Evolutionary conservation across 148 eudicot species (phyloP).

Genomic region (Nepenthes mirabilis): DNA sequence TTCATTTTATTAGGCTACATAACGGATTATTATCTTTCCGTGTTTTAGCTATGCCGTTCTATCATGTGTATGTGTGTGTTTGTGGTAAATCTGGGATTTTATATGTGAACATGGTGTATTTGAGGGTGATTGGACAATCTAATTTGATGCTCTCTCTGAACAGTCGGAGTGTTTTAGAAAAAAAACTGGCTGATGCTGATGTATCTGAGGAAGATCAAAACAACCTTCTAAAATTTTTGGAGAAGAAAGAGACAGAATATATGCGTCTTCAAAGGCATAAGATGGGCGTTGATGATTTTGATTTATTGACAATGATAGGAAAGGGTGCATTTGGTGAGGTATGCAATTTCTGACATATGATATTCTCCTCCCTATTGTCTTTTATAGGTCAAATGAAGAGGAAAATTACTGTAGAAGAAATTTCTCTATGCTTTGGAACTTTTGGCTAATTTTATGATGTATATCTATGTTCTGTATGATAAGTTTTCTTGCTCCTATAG

Average conservation of each 20-base stretch:
- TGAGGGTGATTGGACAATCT: not conserved
- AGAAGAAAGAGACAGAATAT: conserved; percentile 33
- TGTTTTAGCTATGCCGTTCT: not conserved
- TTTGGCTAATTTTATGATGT: no score
- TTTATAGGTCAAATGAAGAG: not conserved
- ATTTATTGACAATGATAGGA: conserved; percentile 27
- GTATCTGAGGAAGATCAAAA: conserved; percentile 32
- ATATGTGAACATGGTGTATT: not conserved
- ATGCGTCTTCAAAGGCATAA: conserved; percentile 35
- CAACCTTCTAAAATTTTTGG: conserved; percentile 23
- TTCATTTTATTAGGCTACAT: no score
- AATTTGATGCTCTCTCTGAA: not conserved
- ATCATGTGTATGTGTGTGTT: not conserved
- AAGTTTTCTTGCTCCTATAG: no score
- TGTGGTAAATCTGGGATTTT: not conserved
- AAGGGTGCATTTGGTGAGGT: conserved; percentile 41
- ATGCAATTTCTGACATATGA: not conserved
- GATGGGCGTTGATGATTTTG: conserved; percentile 35
- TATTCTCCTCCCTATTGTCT: not conserved
- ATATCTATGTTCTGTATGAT: no score
- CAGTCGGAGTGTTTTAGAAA: conserved; percentile 25
- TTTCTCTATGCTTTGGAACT: not conserved
- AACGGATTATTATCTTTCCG: not conserved
- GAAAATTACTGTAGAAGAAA: not conserved
- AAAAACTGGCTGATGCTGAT: conserved; percentile 28